Percentiles rank a stretch among this genome's conserved stretches.
Conservation (phyloP, 2,329 filamentous ascomycete genomes). For the Cordyceps fumosorosea region DNA sequence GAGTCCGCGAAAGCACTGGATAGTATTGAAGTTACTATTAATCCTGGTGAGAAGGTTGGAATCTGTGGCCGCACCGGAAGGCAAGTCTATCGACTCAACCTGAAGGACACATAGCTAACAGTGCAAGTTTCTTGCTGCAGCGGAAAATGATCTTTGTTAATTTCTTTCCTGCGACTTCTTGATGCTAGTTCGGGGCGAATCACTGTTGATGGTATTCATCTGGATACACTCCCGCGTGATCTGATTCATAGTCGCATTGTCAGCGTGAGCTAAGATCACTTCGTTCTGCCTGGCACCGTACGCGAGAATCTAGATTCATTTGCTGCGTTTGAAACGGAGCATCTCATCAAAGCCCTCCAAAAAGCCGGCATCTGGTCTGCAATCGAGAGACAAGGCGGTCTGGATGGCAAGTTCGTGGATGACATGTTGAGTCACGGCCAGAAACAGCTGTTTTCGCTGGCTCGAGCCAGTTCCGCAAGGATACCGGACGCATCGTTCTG, state of each 20-base stretch:
- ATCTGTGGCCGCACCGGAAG: conserved; percentile 45
- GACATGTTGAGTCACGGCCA: conserved; percentile 38
- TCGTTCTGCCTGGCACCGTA: conserved; percentile 39
- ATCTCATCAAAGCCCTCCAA: conserved; percentile 33
- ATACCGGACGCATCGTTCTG: conserved; percentile 34
- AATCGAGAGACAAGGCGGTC: conserved; percentile 31
- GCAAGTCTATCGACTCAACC: conserved; percentile 14
- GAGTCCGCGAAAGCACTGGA: conserved; percentile 18
- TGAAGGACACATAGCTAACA: background rate
- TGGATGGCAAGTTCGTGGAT: conserved; percentile 29
- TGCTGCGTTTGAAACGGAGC: conserved; percentile 23
- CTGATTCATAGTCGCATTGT: conserved; percentile 37
- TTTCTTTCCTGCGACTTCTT: conserved; percentile 42
- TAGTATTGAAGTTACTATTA: conserved; percentile 19
- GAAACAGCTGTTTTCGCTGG: conserved; percentile 44
- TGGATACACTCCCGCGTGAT: conserved; percentile 35
- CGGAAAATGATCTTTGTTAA: conserved; percentile 44
- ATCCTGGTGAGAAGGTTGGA: conserved; percentile 40
- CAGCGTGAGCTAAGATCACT: conserved; percentile 43
- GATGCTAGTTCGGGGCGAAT: conserved; percentile 33
- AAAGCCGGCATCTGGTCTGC: conserved; percentile 36
- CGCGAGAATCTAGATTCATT: conserved; percentile 42
- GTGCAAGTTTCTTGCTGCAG: conserved; percentile 21
- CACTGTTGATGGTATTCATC: conserved; percentile 36
- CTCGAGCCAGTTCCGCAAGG: conserved; percentile 34